Evolutionary conservation across 139 green algal species (phyloP), one percentile per base, ranked within the genome.

Genomic region (Haematococcus sp.): DNA sequence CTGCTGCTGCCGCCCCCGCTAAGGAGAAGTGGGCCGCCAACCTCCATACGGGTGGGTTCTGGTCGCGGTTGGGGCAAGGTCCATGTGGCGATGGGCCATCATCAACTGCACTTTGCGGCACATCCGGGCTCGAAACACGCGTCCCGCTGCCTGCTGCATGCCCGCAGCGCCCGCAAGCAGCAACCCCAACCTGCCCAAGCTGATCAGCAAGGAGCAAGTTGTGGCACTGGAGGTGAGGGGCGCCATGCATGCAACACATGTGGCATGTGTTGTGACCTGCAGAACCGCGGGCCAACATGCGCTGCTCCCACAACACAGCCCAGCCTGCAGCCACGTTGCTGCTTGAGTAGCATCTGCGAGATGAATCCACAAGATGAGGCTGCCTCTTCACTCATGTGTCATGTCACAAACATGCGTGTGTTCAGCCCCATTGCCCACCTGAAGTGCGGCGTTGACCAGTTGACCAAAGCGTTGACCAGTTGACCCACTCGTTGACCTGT

Each of bases 131-230:
- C 25, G 2, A 31, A 13, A 5, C n/a, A 0, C 2, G 34, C 19
- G 27, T 71, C 17, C 49, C 43, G 28, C 46, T 72, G 59, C 33
- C 40, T 40, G 32, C 2, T 60, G 28, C 28, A n/a, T 28, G 22
- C 46, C 65, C 77, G 80, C 67, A 72, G 31, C 58, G 16, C 58
- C 75, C 17, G 75, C 66, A 28, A 44, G 73, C 28, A 73, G 75
- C 30, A 49, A 49, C 40, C 25, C 43, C 25, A 74, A 54, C 63
- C 84, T 89, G 65, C 84, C 84, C 0, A 30, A 56, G 58, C 75
- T 93, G 32, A 91, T 94, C 64, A 84, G 73, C 70, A 78, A 85
- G 34, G 88, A 94, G 78, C 55, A 86, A 17, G 85, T 94, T 5
- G 70, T 76, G n/a, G 35, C 72, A 4, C 79, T 94, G 20, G 88